Evolutionary conservation across 768 basidiomycete genomes (phyloP), one percentile per base, ranked within the genome.

Genomic region (Sporobolomyces roseus): DNA sequence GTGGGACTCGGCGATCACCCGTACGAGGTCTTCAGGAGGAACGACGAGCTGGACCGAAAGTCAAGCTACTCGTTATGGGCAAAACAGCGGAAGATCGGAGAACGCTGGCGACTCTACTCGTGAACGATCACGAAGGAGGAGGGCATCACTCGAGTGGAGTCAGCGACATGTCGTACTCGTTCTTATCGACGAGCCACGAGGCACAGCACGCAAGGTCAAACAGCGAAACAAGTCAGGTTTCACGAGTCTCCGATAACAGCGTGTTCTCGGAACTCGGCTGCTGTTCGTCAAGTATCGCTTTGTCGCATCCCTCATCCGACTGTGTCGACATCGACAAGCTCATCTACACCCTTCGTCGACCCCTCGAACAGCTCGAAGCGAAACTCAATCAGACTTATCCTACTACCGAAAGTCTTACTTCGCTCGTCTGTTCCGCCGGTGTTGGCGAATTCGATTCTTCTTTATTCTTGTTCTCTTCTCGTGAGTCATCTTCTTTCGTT

Each of bases 351-450:
- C n/a, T 69, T 6, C 6, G 7, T 8, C 5, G 17, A 2, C 63
- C 59, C 14, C 63, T 65, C 38, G 60, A 70, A 43, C 59, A 49
- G 4, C 54, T 70, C 48, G 68, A 65, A 48, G 63, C 68, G 13
- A 70, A 65, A 38, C 29, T 70, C 38, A 19, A 30, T 16, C 17
- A 32, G 5, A 21, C 48, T 9, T 70, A 54, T n/a, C 70, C 70
- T 3, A 8, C 58, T 4, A 71, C 65, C 12, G 30, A 41, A 2
- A 52, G 62, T 1, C 27, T 71, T 1, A 32, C 16, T 0, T 8
- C 30, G 3, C 46, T 71, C 19, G 56, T 71, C 23, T n/a, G 30
- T 12, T 10, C 30, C 7, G 41, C 56, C 7, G 58, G 56, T 3
- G 46, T 54, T 12, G 70, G 65, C 10, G n/a, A 49, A 1, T 61